Evolutionary conservation across 345 rosid species (phyloP), one percentile per base, ranked within the genome.

Genomic region (Ailanthus altissimus): DNA sequence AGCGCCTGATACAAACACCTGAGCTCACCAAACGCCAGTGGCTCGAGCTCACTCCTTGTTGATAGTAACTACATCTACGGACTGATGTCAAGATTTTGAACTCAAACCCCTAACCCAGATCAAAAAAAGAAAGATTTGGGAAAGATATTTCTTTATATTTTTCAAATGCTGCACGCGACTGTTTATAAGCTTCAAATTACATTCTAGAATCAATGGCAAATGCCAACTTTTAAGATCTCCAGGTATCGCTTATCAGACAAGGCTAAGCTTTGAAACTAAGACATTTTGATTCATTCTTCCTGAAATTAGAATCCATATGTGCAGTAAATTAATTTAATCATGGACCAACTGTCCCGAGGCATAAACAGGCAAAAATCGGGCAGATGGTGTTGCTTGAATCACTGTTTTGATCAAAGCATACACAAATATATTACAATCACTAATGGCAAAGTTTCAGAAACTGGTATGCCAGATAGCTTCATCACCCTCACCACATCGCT

Each of bases 381-480:
- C 83, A 81, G 70, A 28, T 54, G 83, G 84, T 23, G 64, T 36
- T 77, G 81, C 73, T 51, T 32, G 15, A 69, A 57, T 21, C 77
- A 54, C 38, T 73, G 63, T 42, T 32, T 76, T 53, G 51, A 65
- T 77, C 74, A 73, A 20, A 49, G 21, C 66, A 58, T 36, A 28
- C 57, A 81, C 70, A 79, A 64, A 36, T 81, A 82, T 79, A 46
- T 78, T 81, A 82, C 79, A 81, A 57, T n/a, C 67, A 53, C 62
- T 23, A 2, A 25, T 6, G 28, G 21, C 14, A 26, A 51, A 11
- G 73, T 74, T 82, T 86, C 87, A 95, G 88, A 96, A 96, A 75
- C 81, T 85, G 2, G 97, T 88, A 74, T 88, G 93, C 99, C 99
- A 96, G 73, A 96, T 89, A 42, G 94, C 91, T 46, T 85, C 91